Evolutionary conservation across 2,329 filamentous ascomycete species (phyloP).

Genomic region (Cladosporium oxysporum): DNA sequence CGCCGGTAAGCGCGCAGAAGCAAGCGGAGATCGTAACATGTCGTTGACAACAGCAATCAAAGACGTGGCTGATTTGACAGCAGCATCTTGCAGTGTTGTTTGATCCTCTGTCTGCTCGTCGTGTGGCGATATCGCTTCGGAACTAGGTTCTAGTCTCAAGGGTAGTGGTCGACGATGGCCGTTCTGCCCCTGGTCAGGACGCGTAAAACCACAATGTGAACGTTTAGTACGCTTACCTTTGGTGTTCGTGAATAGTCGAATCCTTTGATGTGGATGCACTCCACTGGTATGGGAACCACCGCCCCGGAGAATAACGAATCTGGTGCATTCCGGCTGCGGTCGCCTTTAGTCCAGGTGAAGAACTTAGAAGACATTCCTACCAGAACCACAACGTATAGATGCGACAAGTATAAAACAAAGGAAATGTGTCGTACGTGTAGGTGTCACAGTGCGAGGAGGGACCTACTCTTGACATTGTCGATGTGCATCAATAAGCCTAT

Average conservation of each 20-base stretch:
- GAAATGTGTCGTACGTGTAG: background rate
- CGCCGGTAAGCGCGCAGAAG: conserved; percentile 35
- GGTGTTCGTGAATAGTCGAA: conserved; percentile 26
- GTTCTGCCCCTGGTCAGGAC: background rate
- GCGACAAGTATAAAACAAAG: background rate
- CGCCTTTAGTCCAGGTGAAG: conserved; percentile 48
- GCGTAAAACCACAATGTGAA: background rate
- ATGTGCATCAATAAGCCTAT: background rate
- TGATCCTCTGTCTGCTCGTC: conserved; percentile 26
- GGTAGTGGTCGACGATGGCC: conserved; percentile 29
- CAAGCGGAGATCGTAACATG: conserved; percentile 44
- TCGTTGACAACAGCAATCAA: conserved; percentile 46
- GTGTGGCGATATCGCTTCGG: conserved; percentile 4
- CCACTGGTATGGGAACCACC: conserved; percentile 40
- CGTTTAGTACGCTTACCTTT: conserved; percentile 24
- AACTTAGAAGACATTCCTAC: conserved; percentile 42
- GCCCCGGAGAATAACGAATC: conserved; percentile 42
- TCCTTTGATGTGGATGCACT: conserved; percentile 34
- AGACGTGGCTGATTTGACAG: conserved; percentile 36
- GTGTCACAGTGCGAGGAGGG: background rate
- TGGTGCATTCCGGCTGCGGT: conserved; percentile 32
- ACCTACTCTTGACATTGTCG: conserved; percentile 2
- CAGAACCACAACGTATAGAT: conserved; percentile 17
- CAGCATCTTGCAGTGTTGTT: conserved; percentile 34
- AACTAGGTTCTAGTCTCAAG: conserved; percentile 27